Percentiles rank a stretch among this genome's conserved stretches.
These are phyloP conservation scores for Mortierella sp. DNA, from an alignment of 371 early-diverging fungal genomes.

Conservation along the genomic window DNA sequence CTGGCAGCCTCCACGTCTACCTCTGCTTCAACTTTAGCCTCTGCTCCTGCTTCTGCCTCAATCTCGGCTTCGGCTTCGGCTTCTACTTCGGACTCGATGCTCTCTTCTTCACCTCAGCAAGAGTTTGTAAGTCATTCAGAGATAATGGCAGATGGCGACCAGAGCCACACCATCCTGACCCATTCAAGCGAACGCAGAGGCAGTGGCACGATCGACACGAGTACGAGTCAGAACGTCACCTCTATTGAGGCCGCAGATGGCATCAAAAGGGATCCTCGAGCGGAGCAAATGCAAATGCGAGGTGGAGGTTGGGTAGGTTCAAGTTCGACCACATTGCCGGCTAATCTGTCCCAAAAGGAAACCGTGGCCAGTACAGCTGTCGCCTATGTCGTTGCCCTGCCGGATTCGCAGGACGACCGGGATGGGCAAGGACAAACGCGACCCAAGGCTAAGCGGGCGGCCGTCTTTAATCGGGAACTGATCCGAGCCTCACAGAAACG, in stretches of 20 bases:
- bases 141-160: not conserved
- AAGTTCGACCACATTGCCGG: constrained; percentile 10
- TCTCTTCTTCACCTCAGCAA: not conserved
- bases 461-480: constrained; percentile 39
- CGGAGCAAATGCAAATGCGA: not conserved
- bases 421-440: constrained; percentile 1
- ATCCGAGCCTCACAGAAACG: constrained; percentile 48
- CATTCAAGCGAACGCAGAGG: no score
- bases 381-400: constrained; percentile 46
- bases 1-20: not conserved
- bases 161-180: not conserved
- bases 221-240: no score
- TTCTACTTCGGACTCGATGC: not conserved
- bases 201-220: no score
- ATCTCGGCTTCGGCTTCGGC: not conserved
- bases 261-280: no score
- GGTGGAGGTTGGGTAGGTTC: not conserved
- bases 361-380: constrained; percentile 43
- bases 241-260: no score
- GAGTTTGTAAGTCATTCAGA: no score
- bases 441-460: constrained; percentile 12
- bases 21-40: not conserved
- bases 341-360: constrained; percentile 24
- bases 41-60: not conserved
- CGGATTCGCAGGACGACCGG: constrained; percentile 21